Evolutionary conservation across 2,329 filamentous ascomycete genomes (phyloP).

Genomic region (Neonectria coccinea): DNA sequence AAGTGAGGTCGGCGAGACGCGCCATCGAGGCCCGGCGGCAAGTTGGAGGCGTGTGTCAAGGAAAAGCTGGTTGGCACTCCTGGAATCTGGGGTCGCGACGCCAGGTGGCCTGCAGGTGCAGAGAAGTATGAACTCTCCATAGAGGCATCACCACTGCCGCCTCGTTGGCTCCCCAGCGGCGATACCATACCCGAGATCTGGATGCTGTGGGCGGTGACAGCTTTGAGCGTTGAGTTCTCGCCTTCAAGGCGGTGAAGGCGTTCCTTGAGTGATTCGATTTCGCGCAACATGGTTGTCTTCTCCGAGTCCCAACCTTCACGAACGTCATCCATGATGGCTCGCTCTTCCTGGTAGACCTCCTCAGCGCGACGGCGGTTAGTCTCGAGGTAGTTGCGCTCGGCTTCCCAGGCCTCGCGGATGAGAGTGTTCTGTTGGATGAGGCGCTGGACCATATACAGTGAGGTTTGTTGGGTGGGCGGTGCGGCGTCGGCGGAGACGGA

Average conservation of each 20-base stretch:
- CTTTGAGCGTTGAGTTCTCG: constrained; percentile 52
- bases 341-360: constrained; percentile 67
- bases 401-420: constrained; percentile 64
- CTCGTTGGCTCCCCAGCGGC: constrained; percentile 45
- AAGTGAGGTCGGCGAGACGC: constrained; percentile 52
- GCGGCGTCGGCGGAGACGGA: constrained; percentile 48
- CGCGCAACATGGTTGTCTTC: constrained; percentile 54
- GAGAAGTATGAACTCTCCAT: constrained; percentile 41
- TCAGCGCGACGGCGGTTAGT: constrained; percentile 65
- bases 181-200: constrained; percentile 48
- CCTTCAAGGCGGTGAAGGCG: constrained; percentile 52
- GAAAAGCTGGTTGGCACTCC: constrained; percentile 35
- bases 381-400: constrained; percentile 65
- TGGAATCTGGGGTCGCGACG: constrained; percentile 35
- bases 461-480: constrained; percentile 46
- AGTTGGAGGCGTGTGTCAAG: constrained; percentile 38
- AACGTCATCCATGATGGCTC: constrained; percentile 65
- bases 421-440: constrained; percentile 57
- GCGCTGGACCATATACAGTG: constrained; percentile 54
- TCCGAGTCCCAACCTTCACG: constrained; percentile 60
- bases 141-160: constrained; percentile 42
- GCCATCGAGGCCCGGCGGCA: constrained; percentile 51
- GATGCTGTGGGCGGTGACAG: constrained; percentile 46
- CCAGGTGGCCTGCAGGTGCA: constrained; percentile 34
- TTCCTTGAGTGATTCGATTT: constrained; percentile 57